Evolutionary conservation across 108 stramenopile species (phyloP).

Genomic region (Skeletonema potamos): DNA sequence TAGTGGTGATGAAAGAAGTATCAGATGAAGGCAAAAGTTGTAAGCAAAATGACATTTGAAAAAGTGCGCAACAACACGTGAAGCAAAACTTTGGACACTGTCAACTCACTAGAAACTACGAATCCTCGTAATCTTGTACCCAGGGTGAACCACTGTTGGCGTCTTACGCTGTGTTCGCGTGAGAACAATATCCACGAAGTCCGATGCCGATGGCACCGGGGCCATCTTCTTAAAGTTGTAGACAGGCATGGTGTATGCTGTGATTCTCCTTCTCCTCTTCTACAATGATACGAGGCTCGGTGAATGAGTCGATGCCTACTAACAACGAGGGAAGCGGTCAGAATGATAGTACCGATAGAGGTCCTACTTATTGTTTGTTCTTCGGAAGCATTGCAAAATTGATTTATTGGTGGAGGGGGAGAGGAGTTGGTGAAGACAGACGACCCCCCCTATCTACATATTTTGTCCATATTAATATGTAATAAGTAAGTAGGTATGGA

Average conservation of each 20-base stretch:
- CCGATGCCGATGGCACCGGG: constrained; percentile 93
- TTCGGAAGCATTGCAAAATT: too few species aligned
- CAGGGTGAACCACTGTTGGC: constrained; percentile 98
- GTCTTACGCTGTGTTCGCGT: constrained; percentile 96
- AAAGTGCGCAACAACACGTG: not conserved
- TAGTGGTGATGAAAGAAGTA: not conserved
- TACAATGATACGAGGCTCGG: not conserved
- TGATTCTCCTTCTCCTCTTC: not conserved
- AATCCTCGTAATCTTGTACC: constrained; percentile 96
- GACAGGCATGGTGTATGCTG: constrained; percentile 78
- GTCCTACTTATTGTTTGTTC: too few species aligned
- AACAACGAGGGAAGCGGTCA: not conserved
- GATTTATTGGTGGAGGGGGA: too few species aligned
- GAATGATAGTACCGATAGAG: too few species aligned
- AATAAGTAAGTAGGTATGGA: too few species aligned
- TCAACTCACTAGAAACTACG: constrained; percentile 93
- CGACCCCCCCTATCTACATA: too few species aligned
- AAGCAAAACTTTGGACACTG: not conserved
- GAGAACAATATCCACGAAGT: constrained; percentile 97
- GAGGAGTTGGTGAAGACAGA: too few species aligned
- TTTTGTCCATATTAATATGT: too few species aligned
- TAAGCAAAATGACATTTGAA: not conserved
- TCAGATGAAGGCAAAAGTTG: not conserved
- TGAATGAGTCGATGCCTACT: not conserved
- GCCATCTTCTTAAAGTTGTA: constrained; percentile 99